Conservation (phyloP, 768 basidiomycete genomes). For the Pulveroboletus frians region DNA sequence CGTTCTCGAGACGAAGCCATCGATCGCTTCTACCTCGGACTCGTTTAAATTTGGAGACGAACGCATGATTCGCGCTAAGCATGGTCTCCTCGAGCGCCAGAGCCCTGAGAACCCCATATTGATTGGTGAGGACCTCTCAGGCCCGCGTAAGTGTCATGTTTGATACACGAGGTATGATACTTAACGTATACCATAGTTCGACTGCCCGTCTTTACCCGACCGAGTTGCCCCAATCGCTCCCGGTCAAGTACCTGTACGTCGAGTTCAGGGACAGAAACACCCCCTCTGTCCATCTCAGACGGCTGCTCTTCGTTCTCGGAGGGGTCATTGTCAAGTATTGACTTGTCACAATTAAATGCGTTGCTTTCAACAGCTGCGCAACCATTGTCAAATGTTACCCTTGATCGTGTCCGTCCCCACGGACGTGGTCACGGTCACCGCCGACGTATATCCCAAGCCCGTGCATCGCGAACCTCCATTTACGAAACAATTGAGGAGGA, state of each 20-base stretch:
- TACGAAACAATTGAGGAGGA: conserved; percentile 84
- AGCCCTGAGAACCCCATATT: conserved; percentile 65
- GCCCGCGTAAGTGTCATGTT: conserved; percentile 42
- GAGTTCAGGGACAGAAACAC: conserved; percentile 65
- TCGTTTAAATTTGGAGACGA: conserved; percentile 64
- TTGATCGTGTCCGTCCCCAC: conserved; percentile 38
- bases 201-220: conserved; percentile 59
- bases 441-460: conserved; percentile 61
- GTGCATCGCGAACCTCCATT: conserved; percentile 59
- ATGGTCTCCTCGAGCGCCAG: conserved; percentile 57
- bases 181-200: conserved; percentile 32
- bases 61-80: conserved; percentile 60
- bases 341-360: conserved; percentile 55
- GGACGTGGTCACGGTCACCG: conserved; percentile 64
- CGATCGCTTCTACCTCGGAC: conserved; percentile 53
- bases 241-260: conserved; percentile 67
- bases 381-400: conserved; percentile 40
- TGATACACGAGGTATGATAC: background rate
- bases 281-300: conserved; percentile 65
- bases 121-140: conserved; percentile 51
- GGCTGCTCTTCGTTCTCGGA: conserved; percentile 61
- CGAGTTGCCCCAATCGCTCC: conserved; percentile 44
- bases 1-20: conserved; percentile 53
- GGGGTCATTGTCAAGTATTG: conserved; percentile 75
- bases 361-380: conserved; percentile 53